Evolutionary conservation across 139 green algal species (phyloP).

Genomic region (Tetradesmus lagerheimii): DNA sequence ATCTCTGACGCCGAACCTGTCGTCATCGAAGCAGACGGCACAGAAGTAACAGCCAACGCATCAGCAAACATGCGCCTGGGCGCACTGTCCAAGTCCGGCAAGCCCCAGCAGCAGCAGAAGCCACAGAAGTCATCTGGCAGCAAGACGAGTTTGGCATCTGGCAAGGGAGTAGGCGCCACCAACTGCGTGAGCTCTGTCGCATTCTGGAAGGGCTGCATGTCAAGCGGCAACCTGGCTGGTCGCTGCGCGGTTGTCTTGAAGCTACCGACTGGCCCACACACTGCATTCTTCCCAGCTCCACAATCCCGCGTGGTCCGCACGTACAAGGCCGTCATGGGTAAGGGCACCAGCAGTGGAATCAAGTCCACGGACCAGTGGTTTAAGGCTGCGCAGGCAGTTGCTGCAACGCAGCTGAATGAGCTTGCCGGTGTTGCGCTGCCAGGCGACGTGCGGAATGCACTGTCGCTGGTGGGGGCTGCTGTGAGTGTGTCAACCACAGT

Average conservation of each 20-base stretch:
- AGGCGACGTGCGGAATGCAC: neutral
- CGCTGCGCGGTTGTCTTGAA: neutral
- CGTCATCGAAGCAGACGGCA: neutral
- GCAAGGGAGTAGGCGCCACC: neutral
- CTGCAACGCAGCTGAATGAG: conserved; percentile 38
- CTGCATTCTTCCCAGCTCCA: conserved; percentile 41
- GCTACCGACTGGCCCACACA: conserved; percentile 27
- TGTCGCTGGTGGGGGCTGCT: neutral
- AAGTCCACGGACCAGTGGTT: conserved; percentile 12
- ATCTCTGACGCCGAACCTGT: neutral
- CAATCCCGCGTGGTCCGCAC: neutral
- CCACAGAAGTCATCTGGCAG: neutral
- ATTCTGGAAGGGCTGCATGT: conserved; percentile 42
- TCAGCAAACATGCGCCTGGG: neutral
- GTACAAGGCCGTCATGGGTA: conserved; percentile 27
- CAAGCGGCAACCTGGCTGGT: neutral
- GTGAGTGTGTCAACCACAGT: neutral
- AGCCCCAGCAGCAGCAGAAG: conserved; percentile 7
- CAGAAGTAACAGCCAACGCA: neutral
- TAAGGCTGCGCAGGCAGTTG: conserved; percentile 29
- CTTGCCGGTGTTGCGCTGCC: conserved; percentile 17
- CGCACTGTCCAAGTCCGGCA: neutral
- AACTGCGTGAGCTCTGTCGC: conserved; percentile 27
- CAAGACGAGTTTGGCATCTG: neutral
- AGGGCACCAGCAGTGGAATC: neutral